phyloP scores from a whole-genome alignment of 2,329 filamentous ascomycete species.

The Alternaria ventricosa region DNA sequence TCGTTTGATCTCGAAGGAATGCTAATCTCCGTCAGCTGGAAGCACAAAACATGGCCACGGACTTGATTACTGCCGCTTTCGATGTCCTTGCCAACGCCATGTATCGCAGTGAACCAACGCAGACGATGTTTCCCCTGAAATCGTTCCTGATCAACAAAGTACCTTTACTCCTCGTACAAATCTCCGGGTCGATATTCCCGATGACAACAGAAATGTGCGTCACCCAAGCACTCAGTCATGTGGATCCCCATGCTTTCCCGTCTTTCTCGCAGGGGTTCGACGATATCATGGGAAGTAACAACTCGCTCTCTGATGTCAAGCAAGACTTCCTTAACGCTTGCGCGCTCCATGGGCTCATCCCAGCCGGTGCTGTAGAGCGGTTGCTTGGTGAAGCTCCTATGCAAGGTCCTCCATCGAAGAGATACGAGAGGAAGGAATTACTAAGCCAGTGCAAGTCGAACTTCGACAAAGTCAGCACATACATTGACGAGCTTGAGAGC shows the following conservation, averaged over 20 bases:
- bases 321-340: conserved; percentile 91
- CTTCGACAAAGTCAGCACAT: conserved; percentile 73
- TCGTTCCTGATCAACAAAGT: conserved; percentile 85
- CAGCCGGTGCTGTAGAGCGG: conserved; percentile 76
- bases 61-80: conserved; percentile 87
- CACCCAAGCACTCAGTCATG: conserved; percentile 67
- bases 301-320: conserved; percentile 69
- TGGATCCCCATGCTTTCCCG: conserved; percentile 68
- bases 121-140: conserved; percentile 74
- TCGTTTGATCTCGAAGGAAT: neutral
- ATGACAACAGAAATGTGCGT: conserved; percentile 70
- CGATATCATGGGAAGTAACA: conserved; percentile 61
- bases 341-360: conserved; percentile 83
- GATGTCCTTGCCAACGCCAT: conserved; percentile 88
- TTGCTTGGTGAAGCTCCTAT: conserved; percentile 86
- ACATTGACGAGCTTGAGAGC: conserved; percentile 82
- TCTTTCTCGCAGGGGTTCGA: conserved; percentile 70
- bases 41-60: conserved; percentile 76
- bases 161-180: conserved; percentile 65
- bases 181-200: conserved; percentile 65
- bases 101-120: conserved; percentile 68
- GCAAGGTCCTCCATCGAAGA: conserved; percentile 75
- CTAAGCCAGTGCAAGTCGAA: conserved; percentile 80
- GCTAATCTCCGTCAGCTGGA: conserved; percentile 66
- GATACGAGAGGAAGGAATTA: conserved; percentile 78